A percentile compares a stretch with the other conserved stretches of the same genome.
These are phyloP conservation scores for Alternaria sp. DNA, from an alignment of 2,329 filamentous ascomycete genomes.

Conservation along the genomic window DNA sequence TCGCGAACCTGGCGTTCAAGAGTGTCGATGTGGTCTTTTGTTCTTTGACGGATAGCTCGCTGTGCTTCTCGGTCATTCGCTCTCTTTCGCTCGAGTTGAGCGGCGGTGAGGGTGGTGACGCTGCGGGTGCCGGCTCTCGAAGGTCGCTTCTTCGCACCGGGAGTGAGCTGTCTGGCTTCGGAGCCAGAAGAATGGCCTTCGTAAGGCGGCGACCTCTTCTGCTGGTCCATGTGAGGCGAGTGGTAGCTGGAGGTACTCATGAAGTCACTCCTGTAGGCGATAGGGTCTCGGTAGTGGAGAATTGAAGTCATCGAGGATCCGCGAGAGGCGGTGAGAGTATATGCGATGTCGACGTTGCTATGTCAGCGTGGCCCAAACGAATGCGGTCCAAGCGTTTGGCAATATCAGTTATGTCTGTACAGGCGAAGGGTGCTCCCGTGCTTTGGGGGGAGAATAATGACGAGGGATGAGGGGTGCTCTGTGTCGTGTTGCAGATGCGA, in stretches of 20 bases:
- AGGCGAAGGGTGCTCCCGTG: slow-evolving; percentile 32
- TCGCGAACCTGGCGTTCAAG: slow-evolving; percentile 63
- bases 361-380: slow-evolving; percentile 39
- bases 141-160: slow-evolving; percentile 54
- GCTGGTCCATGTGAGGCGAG: slow-evolving; percentile 43
- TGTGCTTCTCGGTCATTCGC: slow-evolving; percentile 67
- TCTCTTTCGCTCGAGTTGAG: slow-evolving; percentile 65
- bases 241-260: slow-evolving; percentile 47
- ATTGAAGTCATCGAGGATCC: slow-evolving; percentile 51
- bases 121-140: slow-evolving; percentile 64
- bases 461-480: slow-evolving; percentile 32
- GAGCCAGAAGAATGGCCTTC: slow-evolving; percentile 49
- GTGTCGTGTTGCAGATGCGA: slow-evolving; percentile 24
- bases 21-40: slow-evolving; percentile 64
- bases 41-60: slow-evolving; percentile 64
- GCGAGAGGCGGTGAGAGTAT: slow-evolving; percentile 43
- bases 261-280: slow-evolving; percentile 47
- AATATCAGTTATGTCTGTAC: slow-evolving; percentile 28
- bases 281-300: slow-evolving; percentile 48
- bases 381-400: slow-evolving; percentile 34
- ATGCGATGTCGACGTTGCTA: slow-evolving; percentile 38
- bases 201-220: slow-evolving; percentile 46
- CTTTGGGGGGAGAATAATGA: slow-evolving; percentile 27
- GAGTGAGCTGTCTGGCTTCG: slow-evolving; percentile 46
- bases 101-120: slow-evolving; percentile 62